These are phyloP conservation scores for Chalciporus piperatus DNA, from an alignment of 768 basidiomycete species.

Conservation along the genomic window DNA sequence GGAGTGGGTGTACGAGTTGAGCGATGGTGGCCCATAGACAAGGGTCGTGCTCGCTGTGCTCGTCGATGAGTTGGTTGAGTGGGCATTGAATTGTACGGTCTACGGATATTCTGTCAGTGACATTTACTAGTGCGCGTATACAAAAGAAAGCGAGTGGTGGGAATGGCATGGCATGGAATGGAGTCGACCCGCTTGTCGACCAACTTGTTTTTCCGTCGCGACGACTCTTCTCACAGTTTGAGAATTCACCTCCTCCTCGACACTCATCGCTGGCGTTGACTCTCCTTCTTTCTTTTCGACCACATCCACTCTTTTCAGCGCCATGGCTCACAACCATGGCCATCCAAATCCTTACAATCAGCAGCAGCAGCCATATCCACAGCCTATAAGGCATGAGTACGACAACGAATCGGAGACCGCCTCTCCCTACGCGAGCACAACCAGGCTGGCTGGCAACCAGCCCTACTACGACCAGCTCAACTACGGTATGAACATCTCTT, in stretches of 20 bases:
- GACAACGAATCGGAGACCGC: conserved; percentile 49
- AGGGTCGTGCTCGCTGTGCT: conserved; percentile 49
- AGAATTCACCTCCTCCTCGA: background rate
- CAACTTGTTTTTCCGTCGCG: too few species aligned
- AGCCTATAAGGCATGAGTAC: conserved; percentile 37
- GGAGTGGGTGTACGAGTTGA: conserved; percentile 58
- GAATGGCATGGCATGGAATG: conserved; percentile 27
- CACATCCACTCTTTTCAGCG: conserved; percentile 22
- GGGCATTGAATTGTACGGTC: conserved; percentile 17
- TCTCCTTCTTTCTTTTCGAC: conserved; percentile 8
- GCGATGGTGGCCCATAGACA: conserved; percentile 59
- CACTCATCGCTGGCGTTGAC: conserved; percentile 29
- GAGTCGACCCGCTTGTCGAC: too few species aligned
- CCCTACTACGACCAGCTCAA: conserved; percentile 33
- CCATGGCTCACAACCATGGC: conserved; percentile 41
- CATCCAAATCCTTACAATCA: conserved; percentile 25
- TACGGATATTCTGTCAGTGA: conserved; percentile 35
- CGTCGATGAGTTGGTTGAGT: conserved; percentile 32
- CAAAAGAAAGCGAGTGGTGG: conserved; percentile 58
- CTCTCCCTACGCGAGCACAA: conserved; percentile 59
- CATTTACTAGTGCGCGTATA: conserved; percentile 40
- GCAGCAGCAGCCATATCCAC: conserved; percentile 22
- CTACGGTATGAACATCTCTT: conserved; percentile 13
- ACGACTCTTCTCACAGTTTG: conserved; percentile 21
- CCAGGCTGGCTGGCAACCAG: conserved; percentile 48